Evolutionary conservation across 208 protist genomes (phyloP).

Genomic region (Acanthamoeba castellanii): DNA sequence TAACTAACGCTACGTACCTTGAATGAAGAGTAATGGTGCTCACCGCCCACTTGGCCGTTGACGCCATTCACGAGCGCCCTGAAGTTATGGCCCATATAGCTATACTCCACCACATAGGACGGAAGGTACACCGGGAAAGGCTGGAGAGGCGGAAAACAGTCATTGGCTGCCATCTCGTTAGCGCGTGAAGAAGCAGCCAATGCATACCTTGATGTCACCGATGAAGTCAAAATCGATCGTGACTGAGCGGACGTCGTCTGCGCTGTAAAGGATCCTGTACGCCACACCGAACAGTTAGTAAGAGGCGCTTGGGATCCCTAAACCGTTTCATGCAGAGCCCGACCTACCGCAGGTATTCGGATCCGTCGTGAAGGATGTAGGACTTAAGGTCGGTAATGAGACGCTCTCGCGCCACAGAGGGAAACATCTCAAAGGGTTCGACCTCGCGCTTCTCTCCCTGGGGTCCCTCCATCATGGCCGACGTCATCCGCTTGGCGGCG

Average conservation of each 20-base stretch:
- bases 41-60: neutral
- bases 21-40: conserved; percentile 5
- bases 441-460: conserved; percentile 17
- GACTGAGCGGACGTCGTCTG: neutral
- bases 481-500: conserved; percentile 10
- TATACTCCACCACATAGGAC: neutral
- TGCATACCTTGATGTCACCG: neutral
- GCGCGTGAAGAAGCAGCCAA: neutral
- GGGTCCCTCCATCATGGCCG: neutral
- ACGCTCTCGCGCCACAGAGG: neutral
- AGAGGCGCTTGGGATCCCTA: neutral
- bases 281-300: neutral
- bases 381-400: neutral
- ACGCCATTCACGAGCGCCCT: conserved; percentile 7
- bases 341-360: neutral
- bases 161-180: neutral
- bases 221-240: conserved; percentile 15
- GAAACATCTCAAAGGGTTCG: conserved; percentile 20
- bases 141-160: neutral
- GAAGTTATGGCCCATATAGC: neutral
- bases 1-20: neutral
- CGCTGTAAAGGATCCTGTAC: conserved; percentile 1
- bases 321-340: neutral
- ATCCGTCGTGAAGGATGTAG: neutral
- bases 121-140: conserved; percentile 16